Evolutionary conservation across 257 asterid genomes (phyloP), one percentile per base, ranked within the genome.

Genomic region (Primulina tabacum): DNA sequence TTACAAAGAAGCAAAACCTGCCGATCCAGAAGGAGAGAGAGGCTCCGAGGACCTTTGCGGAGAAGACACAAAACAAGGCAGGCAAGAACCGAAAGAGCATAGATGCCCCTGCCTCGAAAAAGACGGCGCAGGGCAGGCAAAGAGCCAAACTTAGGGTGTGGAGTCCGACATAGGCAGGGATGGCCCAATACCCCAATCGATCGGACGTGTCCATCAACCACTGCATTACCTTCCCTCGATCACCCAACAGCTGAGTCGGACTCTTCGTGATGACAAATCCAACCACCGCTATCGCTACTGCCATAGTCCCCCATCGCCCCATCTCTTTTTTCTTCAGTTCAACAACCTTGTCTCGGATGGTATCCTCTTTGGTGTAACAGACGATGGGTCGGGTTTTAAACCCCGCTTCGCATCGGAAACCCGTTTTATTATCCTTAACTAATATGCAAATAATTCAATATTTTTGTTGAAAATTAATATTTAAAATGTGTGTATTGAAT

Each of bases 21-120:
- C 99, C 99, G 76, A 93, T 90, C 87, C 90, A 90, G 87, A 93
- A 90, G 78, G 99, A 93, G 74, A 90, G 89, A 1, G 98, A 90
- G 24, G 98, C 97, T 7, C 92, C 98, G 67, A 93, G 92, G 65
- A 93, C 65, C 87, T 93, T 93, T 11, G 97, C 98, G 20, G 89
- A 82, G 72, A 93, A 93, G 71, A 93, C 98, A 30, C 96, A 90
- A 17, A 86, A 67, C 60, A 90, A 90, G 55, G 96, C 97, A 14
- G 97, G 97, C 62, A 87, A 70, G 66, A 93, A 90, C 37, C 98
- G 97, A 76, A 93, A 93, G 59, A 93, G 86, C 62, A 93, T 78
- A 24, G 99, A 89, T 65, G 99, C 99, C 17, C 90, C 99, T n/a
- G 97, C 94, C 84, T 93, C 97, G 53, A 93, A 89, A 78, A 90